phyloP scores from a whole-genome alignment of 2,329 filamentous ascomycete genomes.

The Neofusicoccum laricinum region DNA sequence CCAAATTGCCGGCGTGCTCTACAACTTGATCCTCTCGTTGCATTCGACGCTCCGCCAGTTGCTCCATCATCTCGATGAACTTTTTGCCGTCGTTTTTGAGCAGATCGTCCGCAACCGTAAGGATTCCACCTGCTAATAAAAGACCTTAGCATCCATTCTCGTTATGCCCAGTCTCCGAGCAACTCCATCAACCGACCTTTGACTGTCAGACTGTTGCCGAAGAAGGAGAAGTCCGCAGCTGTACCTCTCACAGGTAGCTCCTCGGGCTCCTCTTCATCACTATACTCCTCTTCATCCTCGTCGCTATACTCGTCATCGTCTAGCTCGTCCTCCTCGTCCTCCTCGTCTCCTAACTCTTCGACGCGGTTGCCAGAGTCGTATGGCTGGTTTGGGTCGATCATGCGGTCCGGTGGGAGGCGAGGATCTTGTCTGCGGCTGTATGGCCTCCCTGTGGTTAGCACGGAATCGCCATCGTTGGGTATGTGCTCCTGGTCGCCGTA shows the following conservation, averaged over 20 bases:
- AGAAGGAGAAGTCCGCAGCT: constrained; percentile 88
- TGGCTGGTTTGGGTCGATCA: constrained; percentile 59
- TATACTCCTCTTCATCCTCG: constrained; percentile 54
- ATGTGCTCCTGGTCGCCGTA: constrained; percentile 84
- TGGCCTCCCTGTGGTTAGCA: constrained; percentile 56
- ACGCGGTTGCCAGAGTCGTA: constrained; percentile 70
- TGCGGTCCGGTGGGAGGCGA: constrained; percentile 56
- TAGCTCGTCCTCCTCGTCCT: constrained; percentile 51
- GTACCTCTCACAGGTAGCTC: constrained; percentile 61
- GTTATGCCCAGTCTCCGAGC: neutral
- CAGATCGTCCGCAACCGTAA: constrained; percentile 96
- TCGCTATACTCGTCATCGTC: constrained; percentile 54
- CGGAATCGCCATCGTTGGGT: constrained; percentile 61
- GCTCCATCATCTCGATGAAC: constrained; percentile 99
- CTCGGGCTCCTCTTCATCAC: constrained; percentile 64
- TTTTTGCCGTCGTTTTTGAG: constrained; percentile 99
- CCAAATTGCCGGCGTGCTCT: constrained; percentile 59
- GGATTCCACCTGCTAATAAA: constrained; percentile 74
- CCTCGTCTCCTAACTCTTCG: constrained; percentile 52
- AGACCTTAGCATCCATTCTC: constrained; percentile 21
- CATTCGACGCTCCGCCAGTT: constrained; percentile 95
- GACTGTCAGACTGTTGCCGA: constrained; percentile 94
- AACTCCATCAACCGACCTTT: constrained; percentile 58
- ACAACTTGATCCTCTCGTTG: constrained; percentile 85
- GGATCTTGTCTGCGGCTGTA: constrained; percentile 13